Base-by-base conservation (phyloP, 495 filamentous ascomycete genomes). In the Hyaloscypha hepaticicola region DNA sequence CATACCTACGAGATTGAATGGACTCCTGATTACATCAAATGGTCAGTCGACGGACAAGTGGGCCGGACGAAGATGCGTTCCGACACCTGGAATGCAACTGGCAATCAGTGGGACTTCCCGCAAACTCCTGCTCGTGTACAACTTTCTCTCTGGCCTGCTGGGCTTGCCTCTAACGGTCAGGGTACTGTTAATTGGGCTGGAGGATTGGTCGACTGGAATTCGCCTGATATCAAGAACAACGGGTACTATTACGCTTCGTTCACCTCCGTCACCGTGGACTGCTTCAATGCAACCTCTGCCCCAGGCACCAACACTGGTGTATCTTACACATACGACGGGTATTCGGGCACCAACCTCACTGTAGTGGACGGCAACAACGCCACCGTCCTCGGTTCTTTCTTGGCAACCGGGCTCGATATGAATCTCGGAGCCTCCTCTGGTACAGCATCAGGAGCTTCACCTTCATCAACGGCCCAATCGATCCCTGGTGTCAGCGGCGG, bases 1-100 rank as follows among this genome's bases (percentile, higher is more conserved):
- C 95, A 98, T 79, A 88, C 87, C 51, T 99, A 98, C 76, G 92
- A 93, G 73, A 88, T 99, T 72, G 88, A 92, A 73, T 99, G 95
- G 95, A 87, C 87, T 16, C 90, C 91, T 24, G 93, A 97, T 61
- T 74, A 80, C 61, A 85, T 97, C 66, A 87, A 83, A 53, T 99
- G 96, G 96, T 82, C 82, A 60, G 81, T 98, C 27, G 93, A 99
- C 71, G 93, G 90, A 65, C 75, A 86, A 27, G 80, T 85, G 45
- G 83, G 87, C 60, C 93, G 95, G 61, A 87, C 84, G 14, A 78
- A 91, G 73, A 83, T 90, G 72, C 87, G 87, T 72, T 78, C 82
- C 11, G 83, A 89, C 29, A 98, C 96, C 49, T 97, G 85, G 82
- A 97, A 99, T 78, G 78, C 80, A 8, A 96, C 90, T 7, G 71